A percentile compares a stretch with the other conserved stretches of the same genome.
Evolutionary conservation across 2,329 filamentous ascomycete genomes (phyloP).

Genomic region (Colletotrichum salicis): DNA sequence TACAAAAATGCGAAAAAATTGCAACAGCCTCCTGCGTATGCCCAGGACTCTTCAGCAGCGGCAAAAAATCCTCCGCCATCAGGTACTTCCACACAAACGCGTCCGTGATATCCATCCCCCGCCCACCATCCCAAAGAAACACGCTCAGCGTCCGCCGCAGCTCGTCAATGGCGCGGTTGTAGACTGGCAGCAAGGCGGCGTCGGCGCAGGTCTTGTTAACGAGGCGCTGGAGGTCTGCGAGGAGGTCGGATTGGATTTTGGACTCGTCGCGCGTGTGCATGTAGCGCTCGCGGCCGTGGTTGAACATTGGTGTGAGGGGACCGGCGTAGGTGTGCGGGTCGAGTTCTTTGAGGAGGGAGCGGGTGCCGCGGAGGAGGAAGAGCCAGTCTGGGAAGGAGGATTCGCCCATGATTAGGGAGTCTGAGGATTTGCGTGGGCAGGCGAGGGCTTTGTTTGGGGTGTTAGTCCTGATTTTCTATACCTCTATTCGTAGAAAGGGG

Average conservation of each 20-base stretch:
- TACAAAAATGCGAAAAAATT: slow-evolving; percentile 49
- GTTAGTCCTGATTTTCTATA: neutral
- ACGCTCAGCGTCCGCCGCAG: slow-evolving; percentile 37
- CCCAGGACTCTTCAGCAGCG: slow-evolving; percentile 43
- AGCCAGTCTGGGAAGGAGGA: slow-evolving; percentile 45
- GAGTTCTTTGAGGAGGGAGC: slow-evolving; percentile 40
- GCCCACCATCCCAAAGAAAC: slow-evolving; percentile 34
- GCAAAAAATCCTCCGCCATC: slow-evolving; percentile 48
- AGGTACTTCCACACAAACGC: slow-evolving; percentile 53
- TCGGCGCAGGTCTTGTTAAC: slow-evolving; percentile 38
- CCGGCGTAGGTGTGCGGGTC: slow-evolving; percentile 35
- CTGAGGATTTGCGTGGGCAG: slow-evolving; percentile 43
- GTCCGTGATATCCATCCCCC: slow-evolving; percentile 48
- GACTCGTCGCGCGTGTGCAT: slow-evolving; percentile 26
- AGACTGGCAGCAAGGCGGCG: slow-evolving; percentile 35
- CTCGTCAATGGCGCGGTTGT: slow-evolving; percentile 38
- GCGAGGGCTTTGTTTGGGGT: slow-evolving; percentile 37
- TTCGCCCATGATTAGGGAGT: slow-evolving; percentile 44
- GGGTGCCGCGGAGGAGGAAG: slow-evolving; percentile 44
- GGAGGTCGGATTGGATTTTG: slow-evolving; percentile 28
- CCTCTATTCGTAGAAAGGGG: too few species aligned
- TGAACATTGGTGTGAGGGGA: slow-evolving; percentile 36
- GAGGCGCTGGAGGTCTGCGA: slow-evolving; percentile 37
- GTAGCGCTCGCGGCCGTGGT: slow-evolving; percentile 41
- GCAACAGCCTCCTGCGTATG: slow-evolving; percentile 45